phyloP scores from a whole-genome alignment of 169 alveolate genomes.

The Eimeria necatrix region DNA sequence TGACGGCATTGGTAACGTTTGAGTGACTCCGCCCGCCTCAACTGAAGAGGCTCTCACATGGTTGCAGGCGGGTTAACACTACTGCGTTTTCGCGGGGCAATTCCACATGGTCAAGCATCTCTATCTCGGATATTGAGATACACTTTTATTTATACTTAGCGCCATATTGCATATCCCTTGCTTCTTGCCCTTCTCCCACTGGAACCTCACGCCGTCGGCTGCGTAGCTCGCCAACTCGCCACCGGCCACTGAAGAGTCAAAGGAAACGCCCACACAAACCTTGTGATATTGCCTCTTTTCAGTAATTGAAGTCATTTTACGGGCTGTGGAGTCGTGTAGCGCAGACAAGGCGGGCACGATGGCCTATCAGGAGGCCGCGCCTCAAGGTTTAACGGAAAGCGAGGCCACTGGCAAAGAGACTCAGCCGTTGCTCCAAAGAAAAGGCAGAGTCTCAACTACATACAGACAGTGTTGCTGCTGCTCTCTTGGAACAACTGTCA shows the following conservation, averaged over 20 bases:
- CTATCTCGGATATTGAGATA: not conserved
- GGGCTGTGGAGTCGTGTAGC: not conserved
- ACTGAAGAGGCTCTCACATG: constrained; percentile 7
- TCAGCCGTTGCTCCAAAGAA: constrained; percentile 36
- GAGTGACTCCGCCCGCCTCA: not conserved
- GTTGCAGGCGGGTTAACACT: constrained; percentile 2
- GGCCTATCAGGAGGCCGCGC: constrained; percentile 36
- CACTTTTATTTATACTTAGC: not conserved
- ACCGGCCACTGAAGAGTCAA: not conserved
- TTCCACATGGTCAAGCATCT: not conserved
- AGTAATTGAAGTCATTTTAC: not conserved
- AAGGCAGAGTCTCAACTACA: constrained; percentile 26
- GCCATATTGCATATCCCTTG: too few relatives aligned
- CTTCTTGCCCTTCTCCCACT: too few relatives aligned
- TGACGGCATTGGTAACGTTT: too few relatives aligned
- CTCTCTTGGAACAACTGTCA: constrained; percentile 77
- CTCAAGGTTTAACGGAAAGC: not conserved
- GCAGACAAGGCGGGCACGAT: constrained; percentile 13
- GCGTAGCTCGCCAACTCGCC: constrained; percentile 31
- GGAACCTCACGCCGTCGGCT: not conserved
- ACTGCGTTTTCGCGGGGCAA: not conserved
- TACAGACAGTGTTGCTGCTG: constrained; percentile 79
- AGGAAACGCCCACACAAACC: not conserved
- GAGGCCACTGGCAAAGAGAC: constrained; percentile 26
- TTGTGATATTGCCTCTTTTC: not conserved